Conservation (phyloP, 2,329 filamentous ascomycete genomes). For the Claviceps citrina region DNA sequence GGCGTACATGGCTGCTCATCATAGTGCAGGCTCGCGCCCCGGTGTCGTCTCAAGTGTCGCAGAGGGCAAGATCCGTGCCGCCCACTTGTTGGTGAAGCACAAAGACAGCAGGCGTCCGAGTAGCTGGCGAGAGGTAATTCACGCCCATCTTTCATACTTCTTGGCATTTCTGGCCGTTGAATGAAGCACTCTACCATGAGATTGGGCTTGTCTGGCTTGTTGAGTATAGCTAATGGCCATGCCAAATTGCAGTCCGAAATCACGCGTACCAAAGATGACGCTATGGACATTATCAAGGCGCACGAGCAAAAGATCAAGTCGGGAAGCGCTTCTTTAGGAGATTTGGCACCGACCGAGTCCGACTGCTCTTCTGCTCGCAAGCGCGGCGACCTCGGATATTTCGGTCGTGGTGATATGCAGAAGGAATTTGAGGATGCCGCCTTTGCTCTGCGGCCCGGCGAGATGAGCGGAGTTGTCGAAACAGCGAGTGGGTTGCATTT, state of each 20-base stretch:
- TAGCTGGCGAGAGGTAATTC: conserved; percentile 66
- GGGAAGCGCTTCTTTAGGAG: conserved; percentile 54
- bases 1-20: conserved; percentile 79
- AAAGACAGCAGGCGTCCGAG: conserved; percentile 71
- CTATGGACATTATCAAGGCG: conserved; percentile 56
- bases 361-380: conserved; percentile 95
- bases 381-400: conserved; percentile 86
- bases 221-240: background rate
- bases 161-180: background rate
- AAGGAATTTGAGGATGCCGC: conserved; percentile 95
- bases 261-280: conserved; percentile 76
- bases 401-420: conserved; percentile 92
- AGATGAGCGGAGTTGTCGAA: conserved; percentile 77
- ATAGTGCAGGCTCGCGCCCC: conserved; percentile 41
- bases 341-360: conserved; percentile 75
- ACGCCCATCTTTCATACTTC: too few relatives aligned
- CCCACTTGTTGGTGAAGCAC: conserved; percentile 91
- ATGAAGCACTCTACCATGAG: background rate
- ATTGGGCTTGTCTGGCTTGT: background rate
- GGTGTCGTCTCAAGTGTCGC: conserved; percentile 26
- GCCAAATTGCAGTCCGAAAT: conserved; percentile 46
- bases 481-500: conserved; percentile 89
- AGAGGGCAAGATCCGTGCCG: conserved; percentile 80
- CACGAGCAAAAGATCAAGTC: conserved; percentile 64
- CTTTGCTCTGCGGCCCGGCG: conserved; percentile 72